A percentile compares a stretch with the other conserved stretches of the same genome.
Conservation (phyloP, 1,284 basidiomycete species). For the Vanrija pseudolonga region DNA sequence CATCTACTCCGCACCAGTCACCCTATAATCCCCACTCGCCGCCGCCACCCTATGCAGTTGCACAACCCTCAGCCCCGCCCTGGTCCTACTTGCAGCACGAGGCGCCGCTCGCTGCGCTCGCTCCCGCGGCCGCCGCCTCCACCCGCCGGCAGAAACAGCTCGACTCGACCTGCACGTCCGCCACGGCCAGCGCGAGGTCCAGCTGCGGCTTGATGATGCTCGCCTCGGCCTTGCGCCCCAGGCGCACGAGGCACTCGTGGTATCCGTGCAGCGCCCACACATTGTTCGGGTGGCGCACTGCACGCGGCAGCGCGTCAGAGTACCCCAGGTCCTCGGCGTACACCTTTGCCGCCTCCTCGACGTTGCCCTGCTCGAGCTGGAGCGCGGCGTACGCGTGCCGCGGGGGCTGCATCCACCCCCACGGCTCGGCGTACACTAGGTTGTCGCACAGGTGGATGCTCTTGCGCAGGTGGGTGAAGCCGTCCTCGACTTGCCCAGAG, state of each 20-base stretch:
- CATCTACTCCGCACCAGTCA: no score
- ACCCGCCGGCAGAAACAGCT: constrained; percentile 36
- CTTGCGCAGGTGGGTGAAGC: constrained; percentile 30
- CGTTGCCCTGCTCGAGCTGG: constrained; percentile 34
- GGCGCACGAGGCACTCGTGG: constrained; percentile 35
- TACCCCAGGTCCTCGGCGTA: constrained; percentile 43
- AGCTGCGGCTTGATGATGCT: constrained; percentile 28
- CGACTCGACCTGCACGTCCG: constrained; percentile 34
- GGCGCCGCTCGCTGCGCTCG: no score
- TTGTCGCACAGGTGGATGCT: constrained; percentile 32
- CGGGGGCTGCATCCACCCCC: constrained; percentile 43
- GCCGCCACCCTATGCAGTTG: no score
- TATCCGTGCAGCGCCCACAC: constrained; percentile 46
- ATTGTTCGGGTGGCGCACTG: constrained; percentile 42
- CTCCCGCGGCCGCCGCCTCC: no score
- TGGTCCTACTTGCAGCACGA: background rate
- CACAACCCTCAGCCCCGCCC: no score
- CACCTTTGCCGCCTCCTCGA: constrained; percentile 27
- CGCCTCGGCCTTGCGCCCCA: constrained; percentile 32
- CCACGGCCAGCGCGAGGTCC: constrained; percentile 31
- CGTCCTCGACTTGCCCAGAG: constrained; percentile 24
- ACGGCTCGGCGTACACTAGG: constrained; percentile 41
- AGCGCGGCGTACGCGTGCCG: constrained; percentile 44
- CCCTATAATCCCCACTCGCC: no score
- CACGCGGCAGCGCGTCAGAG: constrained; percentile 27